A percentile compares a stretch with the other conserved stretches of the same genome.
These are phyloP conservation scores for Phytopythium boreale DNA, from an alignment of 352 stramenopile species.

Conservation along the genomic window DNA sequence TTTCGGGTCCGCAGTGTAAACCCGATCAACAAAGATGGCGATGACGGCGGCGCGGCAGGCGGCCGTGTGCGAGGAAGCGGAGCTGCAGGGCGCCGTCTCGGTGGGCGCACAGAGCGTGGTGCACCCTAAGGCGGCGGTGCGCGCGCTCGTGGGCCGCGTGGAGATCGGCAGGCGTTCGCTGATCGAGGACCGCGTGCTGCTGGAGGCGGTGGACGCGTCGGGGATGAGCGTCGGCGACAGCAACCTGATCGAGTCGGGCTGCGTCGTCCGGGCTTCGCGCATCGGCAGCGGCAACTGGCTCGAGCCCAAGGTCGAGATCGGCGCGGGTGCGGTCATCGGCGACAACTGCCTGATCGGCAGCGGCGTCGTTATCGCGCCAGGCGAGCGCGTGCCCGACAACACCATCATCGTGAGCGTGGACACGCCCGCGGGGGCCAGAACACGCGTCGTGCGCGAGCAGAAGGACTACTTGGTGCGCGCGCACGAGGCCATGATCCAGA, in stretches of 20 bases:
- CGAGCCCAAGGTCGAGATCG: slow-evolving; percentile 57
- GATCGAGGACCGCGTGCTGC: slow-evolving; percentile 56
- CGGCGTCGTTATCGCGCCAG: slow-evolving; percentile 64
- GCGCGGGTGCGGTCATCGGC: slow-evolving; percentile 59
- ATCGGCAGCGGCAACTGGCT: slow-evolving; percentile 77
- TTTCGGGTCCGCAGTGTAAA: too few species aligned
- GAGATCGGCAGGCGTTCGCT: slow-evolving; percentile 68
- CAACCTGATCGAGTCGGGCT: slow-evolving; percentile 83
- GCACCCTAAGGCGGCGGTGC: slow-evolving; percentile 42
- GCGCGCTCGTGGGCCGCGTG: slow-evolving; percentile 32
- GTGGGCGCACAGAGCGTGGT: slow-evolving; percentile 43
- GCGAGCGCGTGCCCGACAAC: slow-evolving; percentile 67
- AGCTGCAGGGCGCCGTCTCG: slow-evolving; percentile 35
- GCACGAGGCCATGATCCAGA: slow-evolving; percentile 52
- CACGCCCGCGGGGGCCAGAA: slow-evolving; percentile 18
- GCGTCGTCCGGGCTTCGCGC: slow-evolving; percentile 44
- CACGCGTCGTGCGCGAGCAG: slow-evolving; percentile 49
- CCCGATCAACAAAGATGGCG: not conserved
- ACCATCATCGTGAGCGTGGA: slow-evolving; percentile 68
- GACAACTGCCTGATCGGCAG: slow-evolving; percentile 82
- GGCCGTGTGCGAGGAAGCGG: slow-evolving; percentile 48
- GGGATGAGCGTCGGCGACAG: slow-evolving; percentile 54
- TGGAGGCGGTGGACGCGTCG: slow-evolving; percentile 22
- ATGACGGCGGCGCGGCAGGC: slow-evolving; percentile 26
- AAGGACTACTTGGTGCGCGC: slow-evolving; percentile 67